Percentiles rank a stretch among this genome's conserved stretches.
These are phyloP conservation scores for California macrophylla DNA, from an alignment of 441 rosid genomes.

Conservation along the genomic window DNA sequence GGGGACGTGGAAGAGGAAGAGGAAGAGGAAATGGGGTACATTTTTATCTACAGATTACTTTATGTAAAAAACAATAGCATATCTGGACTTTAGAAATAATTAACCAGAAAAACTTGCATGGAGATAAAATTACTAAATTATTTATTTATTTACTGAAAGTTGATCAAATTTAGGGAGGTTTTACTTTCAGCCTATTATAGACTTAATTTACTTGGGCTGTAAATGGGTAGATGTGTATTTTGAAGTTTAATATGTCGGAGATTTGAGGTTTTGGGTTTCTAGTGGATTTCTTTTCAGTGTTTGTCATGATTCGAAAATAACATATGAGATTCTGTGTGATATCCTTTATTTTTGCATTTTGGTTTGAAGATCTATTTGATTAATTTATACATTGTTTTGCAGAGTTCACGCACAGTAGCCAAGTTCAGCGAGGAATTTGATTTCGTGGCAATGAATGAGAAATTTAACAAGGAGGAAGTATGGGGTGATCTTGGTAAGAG, in stretches of 20 bases:
- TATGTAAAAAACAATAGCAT: background rate
- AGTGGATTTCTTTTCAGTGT: background rate
- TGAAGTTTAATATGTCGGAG: background rate
- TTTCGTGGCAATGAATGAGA: conserved; percentile 83
- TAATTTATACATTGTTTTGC: conserved; percentile 12
- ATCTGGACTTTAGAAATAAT: background rate
- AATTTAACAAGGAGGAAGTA: conserved; percentile 25
- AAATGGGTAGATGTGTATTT: background rate
- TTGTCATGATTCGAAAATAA: background rate
- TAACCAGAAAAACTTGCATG: background rate
- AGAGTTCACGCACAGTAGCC: conserved; percentile 54
- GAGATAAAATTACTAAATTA: background rate
- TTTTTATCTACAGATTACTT: background rate
- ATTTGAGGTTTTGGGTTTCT: background rate
- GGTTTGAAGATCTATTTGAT: background rate
- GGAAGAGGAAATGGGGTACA: conserved; percentile 66
- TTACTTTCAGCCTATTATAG: background rate
- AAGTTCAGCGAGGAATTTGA: conserved; percentile 84
- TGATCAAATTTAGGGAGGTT: background rate
- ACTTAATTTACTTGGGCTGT: background rate
- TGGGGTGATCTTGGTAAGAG: conserved; percentile 89
- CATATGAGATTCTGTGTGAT: background rate
- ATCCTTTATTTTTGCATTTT: background rate
- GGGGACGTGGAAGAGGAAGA: conserved; percentile 52
- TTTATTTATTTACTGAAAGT: background rate